Percentiles rank a stretch among this genome's conserved stretches.
phyloP scores from a whole-genome alignment of 139 green algal genomes.

The Dunaliella sp. region DNA sequence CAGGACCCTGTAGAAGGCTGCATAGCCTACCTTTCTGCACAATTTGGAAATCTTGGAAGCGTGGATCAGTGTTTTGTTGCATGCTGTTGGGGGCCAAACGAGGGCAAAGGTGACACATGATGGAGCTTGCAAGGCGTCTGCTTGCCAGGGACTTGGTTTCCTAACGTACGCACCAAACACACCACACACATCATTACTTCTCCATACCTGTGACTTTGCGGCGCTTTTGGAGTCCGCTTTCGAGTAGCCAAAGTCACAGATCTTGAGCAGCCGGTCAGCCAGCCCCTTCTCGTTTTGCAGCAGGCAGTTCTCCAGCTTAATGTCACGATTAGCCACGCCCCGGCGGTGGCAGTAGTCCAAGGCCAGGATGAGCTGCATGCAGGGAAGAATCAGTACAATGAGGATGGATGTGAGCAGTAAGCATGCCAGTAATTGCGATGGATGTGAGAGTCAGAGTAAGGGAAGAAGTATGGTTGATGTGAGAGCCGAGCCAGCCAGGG shows the following conservation, averaged over 20 bases:
- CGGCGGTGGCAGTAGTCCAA: conserved; percentile 82
- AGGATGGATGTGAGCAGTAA: too few relatives aligned
- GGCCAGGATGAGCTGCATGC: conserved; percentile 94
- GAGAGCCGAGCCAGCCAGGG: conserved; percentile 45
- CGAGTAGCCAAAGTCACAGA: conserved; percentile 92
- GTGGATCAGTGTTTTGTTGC: too few relatives aligned
- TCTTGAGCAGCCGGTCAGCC: conserved; percentile 86
- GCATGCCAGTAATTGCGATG: neutral
- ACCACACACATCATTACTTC: too few relatives aligned
- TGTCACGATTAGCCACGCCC: conserved; percentile 84
- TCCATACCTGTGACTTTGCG: conserved; percentile 49
- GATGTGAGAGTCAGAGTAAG: conserved; percentile 72
- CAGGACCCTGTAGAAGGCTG: too few relatives aligned
- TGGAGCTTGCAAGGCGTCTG: too few relatives aligned
- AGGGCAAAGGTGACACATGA: too few relatives aligned
- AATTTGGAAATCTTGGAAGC: too few relatives aligned
- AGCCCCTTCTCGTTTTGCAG: conserved; percentile 74
- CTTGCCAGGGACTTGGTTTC: too few relatives aligned
- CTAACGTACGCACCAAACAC: too few relatives aligned
- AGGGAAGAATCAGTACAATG: too few relatives aligned
- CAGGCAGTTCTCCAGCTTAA: conserved; percentile 97
- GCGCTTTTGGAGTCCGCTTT: conserved; percentile 73
- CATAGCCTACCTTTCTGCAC: too few relatives aligned
- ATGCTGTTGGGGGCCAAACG: too few relatives aligned
- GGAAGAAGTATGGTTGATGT: conserved; percentile 55